Base-by-base conservation (phyloP, 345 rosid genomes). In the Kernera saxatilis region DNA sequence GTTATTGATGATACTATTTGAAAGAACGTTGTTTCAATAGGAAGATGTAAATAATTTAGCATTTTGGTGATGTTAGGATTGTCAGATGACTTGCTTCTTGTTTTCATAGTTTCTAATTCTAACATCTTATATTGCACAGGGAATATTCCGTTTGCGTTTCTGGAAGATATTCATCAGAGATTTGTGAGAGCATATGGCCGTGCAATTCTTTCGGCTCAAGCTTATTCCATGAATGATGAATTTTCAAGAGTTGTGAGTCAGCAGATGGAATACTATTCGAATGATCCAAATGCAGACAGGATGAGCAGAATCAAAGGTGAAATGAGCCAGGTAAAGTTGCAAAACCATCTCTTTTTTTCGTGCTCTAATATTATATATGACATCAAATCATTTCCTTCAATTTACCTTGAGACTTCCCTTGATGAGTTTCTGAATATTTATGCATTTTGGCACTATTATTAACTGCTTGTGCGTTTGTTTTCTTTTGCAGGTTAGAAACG, bases 151-250 rank as follows among this genome's bases (percentile, higher is more conserved):
- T 91, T 94, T 82, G 86, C 93, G 17, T 93, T 89, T 81, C 85
- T 94, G 37, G 97, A 89, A 70, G 99, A 94, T 56, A 85, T 94
- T 44, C 97, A 94, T 78, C 96, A 91, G 90, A 85, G 87, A 77
- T 95, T 90, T 80, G 96, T 86, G 64, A 84, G 84, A 81, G 82
- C 86, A 10, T 71, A 71, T 6, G 77, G 80, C 56, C 72, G 93
- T 5, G 91, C 91, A 0, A 88, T 89, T 58, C 87, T 82, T 56
- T 79, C 96, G 10, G 98, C 99, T 14, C 92, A 76, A 74, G 92
- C 96, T 50, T 92, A 90, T 78, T 92, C 85, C 33, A 92, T 95
- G 99, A 91, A 94, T 45, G 98, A 89, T 77, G 99, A 90, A 18
- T 92, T 92, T 55, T 92, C 99, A 5, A 88, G 99, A 83, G 93